Evolutionary conservation across 2,329 filamentous ascomycete genomes (phyloP), one percentile per base, ranked within the genome.

Genomic region (Fusarium beomiforme): DNA sequence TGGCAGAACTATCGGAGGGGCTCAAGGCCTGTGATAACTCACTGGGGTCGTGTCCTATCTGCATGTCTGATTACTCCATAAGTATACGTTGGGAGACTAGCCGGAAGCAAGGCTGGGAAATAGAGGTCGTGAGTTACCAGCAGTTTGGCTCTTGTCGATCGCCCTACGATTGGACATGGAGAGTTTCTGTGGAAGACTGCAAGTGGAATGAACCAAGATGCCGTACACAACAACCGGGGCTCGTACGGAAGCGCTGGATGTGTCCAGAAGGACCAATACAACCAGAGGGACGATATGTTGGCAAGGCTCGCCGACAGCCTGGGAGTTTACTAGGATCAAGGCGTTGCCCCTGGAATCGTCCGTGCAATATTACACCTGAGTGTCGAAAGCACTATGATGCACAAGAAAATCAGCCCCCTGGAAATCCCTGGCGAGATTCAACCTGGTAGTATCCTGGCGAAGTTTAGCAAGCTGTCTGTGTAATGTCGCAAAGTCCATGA

Each of bases 131-230:
- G 12, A 24, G 19, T 9, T 59, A 56, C 13, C 54, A 67, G 1
- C 63, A 56, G 9, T 12, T 67, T 17, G 63, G 66, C 6, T 4
- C 24, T 11, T 69, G 66, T 4, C 36, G 53, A 23, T 67, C 66
- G 3, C 63, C 66, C 10, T 58, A 24, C 5, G 66, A 63, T 46
- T 69, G 57, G 66, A 62, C 63, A 44, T 67, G 63, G 66, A 59
- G 53, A 12, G 19, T 21, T 21, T 6, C 49, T 3, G 34, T 36
- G 6, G 47, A 58, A 19, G 0, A 1, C 0, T 3, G 29, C 2
- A 6, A 2, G 12, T 23, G 41, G n/a, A 61, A 57, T 2, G 39
- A 68, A n/a, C 51, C 62, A 21, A 50, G 65, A 21, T 42, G 39
- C 17, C 42, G 39, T 0, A 23, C 21, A 0, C 39, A 58, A 41